A percentile compares a stretch with the other conserved stretches of the same genome.
Conservation (phyloP, 257 asterid species). For the Plantago major region DNA sequence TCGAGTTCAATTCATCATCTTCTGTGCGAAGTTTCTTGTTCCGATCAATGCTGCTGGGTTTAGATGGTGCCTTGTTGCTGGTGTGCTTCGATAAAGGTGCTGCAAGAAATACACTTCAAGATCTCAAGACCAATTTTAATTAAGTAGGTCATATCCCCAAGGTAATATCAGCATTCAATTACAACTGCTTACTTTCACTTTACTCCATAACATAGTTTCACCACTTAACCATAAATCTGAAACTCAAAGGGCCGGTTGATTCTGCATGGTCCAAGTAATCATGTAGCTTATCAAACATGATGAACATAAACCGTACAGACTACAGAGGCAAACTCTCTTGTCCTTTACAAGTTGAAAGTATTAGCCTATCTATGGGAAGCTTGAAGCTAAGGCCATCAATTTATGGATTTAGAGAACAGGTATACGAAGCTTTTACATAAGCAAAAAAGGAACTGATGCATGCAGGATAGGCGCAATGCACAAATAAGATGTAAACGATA, state of each 20-base stretch:
- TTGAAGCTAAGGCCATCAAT: neutral
- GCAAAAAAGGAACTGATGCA: neutral
- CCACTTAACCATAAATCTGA: neutral
- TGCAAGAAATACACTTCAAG: constrained; percentile 23
- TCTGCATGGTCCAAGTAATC: constrained; percentile 6
- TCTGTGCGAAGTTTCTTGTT: neutral
- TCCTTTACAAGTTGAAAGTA: neutral
- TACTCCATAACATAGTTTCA: neutral
- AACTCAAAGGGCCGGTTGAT: constrained; percentile 2
- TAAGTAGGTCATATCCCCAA: neutral
- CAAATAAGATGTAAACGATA: too few species aligned
- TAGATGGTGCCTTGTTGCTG: constrained; percentile 17
- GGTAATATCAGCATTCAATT: neutral
- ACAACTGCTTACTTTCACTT: neutral
- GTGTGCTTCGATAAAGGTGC: constrained; percentile 26
- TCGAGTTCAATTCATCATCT: constrained; percentile 9
- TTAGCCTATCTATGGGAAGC: neutral
- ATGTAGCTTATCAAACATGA: neutral
- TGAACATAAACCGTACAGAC: neutral
- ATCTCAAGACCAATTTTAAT: neutral
- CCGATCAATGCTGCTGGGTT: constrained; percentile 12
- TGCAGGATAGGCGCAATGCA: too few species aligned
- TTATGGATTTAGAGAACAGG: neutral
- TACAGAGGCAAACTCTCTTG: too few species aligned
- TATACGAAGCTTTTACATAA: neutral